These are phyloP conservation scores for Penicillium bialowiezense DNA, from an alignment of 495 filamentous ascomycete genomes.

Conservation along the genomic window DNA sequence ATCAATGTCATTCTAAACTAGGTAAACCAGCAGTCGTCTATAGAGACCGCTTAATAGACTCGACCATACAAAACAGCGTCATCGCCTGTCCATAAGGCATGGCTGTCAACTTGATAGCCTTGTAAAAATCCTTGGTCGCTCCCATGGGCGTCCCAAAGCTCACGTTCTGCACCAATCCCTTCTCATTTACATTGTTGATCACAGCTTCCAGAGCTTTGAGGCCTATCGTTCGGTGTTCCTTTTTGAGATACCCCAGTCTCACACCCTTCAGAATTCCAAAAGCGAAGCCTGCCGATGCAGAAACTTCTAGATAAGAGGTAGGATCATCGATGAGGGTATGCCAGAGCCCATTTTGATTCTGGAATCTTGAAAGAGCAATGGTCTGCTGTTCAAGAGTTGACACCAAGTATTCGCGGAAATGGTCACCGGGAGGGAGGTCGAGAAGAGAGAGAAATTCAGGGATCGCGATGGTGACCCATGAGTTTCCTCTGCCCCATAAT, in stretches of 20 bases:
- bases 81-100: conserved; percentile 68
- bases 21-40: not conserved
- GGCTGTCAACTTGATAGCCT: conserved; percentile 55
- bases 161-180: conserved; percentile 54
- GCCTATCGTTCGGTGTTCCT: conserved; percentile 38
- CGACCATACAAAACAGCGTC: conserved; percentile 14
- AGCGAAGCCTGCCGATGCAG: conserved; percentile 60
- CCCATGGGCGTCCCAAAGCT: conserved; percentile 66
- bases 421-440: conserved; percentile 43
- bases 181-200: conserved; percentile 48
- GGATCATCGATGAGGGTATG: conserved; percentile 56
- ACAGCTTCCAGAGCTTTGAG: conserved; percentile 52
- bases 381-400: conserved; percentile 53
- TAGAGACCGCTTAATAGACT: not conserved
- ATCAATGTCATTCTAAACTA: no score
- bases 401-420: conserved; percentile 47
- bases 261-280: conserved; percentile 55
- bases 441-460: conserved; percentile 61
- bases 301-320: conserved; percentile 57
- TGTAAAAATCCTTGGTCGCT: conserved; percentile 55
- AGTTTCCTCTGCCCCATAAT: conserved; percentile 55
- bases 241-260: conserved; percentile 48
- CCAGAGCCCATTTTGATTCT: conserved; percentile 53
- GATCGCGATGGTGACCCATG: conserved; percentile 62
- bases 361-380: conserved; percentile 46